Evolutionary conservation across 1,284 basidiomycete species (phyloP).

Genomic region (Xerocomus nothofagi): DNA sequence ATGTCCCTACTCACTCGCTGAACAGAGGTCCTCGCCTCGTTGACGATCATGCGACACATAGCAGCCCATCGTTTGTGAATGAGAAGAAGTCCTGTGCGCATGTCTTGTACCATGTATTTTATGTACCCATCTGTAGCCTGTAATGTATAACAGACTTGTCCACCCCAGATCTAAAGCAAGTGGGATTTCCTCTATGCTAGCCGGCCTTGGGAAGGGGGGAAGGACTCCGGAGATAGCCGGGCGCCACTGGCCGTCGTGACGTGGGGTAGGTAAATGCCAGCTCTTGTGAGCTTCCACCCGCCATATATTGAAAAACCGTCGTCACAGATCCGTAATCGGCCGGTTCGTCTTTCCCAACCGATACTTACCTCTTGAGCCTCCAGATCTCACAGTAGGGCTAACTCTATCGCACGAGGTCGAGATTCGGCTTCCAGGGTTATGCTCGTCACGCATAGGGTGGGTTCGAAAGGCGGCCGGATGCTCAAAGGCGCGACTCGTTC

Average conservation of each 20-base stretch:
- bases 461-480: neutral
- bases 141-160: constrained; percentile 11
- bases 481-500: too few species aligned
- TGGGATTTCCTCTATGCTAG: constrained; percentile 2
- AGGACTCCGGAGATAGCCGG: constrained; percentile 11
- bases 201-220: neutral
- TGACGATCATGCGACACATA: constrained; percentile 68
- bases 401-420: constrained; percentile 25
- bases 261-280: constrained; percentile 6
- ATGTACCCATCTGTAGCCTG: constrained; percentile 12
- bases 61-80: constrained; percentile 39
- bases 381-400: constrained; percentile 13
- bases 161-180: constrained; percentile 5
- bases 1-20: constrained; percentile 4
- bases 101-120: constrained; percentile 12
- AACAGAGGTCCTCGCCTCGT: constrained; percentile 58
- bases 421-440: constrained; percentile 1
- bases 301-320: neutral
- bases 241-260: neutral
- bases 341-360: constrained; percentile 2
- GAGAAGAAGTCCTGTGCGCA: neutral
- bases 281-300: constrained; percentile 1
- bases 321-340: neutral
- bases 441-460: constrained; percentile 3
- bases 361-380: neutral